These are phyloP conservation scores for Yamagishiella unicocca DNA, from an alignment of 139 green algal genomes.

Conservation along the genomic window DNA sequence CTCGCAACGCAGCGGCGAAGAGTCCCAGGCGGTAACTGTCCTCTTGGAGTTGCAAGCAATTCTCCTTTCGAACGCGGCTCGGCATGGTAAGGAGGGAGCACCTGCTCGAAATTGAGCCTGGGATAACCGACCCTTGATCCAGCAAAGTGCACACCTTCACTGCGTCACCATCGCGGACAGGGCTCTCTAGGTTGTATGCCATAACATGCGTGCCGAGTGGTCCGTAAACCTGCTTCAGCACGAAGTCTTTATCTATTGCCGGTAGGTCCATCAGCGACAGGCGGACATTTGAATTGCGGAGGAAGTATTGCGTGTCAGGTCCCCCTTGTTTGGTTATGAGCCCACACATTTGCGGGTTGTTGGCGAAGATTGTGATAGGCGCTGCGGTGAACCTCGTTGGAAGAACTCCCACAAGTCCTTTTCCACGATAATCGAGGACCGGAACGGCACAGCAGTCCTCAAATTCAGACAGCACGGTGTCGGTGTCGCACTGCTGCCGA, in stretches of 20 bases:
- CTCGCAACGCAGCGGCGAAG: neutral
- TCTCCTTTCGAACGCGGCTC: no score
- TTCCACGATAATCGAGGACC: neutral
- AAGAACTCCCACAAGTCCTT: neutral
- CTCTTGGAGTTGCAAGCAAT: neutral
- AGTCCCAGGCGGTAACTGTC: neutral
- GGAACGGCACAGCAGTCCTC: neutral
- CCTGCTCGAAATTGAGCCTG: neutral
- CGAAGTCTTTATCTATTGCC: neutral
- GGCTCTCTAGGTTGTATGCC: neutral
- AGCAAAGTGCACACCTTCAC: neutral
- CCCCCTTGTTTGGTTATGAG: neutral
- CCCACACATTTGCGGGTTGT: neutral
- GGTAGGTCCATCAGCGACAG: neutral
- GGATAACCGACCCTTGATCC: neutral
- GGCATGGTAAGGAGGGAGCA: neutral
- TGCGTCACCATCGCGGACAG: neutral
- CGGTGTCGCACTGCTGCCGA: neutral
- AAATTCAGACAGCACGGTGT: neutral
- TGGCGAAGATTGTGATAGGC: neutral
- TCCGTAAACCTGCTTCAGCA: neutral
- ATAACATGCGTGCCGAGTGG: neutral
- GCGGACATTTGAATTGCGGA: neutral
- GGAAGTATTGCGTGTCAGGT: neutral
- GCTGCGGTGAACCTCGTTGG: neutral